phyloP scores from a whole-genome alignment of 129 eudicot genomes.

The Lactuca saligna region DNA sequence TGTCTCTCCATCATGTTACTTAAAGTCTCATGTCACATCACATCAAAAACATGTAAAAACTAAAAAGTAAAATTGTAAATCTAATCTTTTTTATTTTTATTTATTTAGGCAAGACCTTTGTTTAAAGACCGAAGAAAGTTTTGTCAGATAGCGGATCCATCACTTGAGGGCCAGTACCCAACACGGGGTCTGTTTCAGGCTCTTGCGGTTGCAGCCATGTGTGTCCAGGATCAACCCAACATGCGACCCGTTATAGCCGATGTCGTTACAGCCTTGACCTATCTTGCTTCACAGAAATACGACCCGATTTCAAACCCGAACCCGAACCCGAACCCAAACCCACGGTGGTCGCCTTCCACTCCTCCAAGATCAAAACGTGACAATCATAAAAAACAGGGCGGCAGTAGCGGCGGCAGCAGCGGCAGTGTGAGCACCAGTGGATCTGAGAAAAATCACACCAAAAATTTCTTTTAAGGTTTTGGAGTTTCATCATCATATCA shows the following conservation, averaged over 20 bases:
- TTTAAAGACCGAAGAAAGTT: slow-evolving; percentile 58
- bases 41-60: too few relatives aligned
- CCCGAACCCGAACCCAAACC: slow-evolving; percentile 37
- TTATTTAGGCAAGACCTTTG: slow-evolving; percentile 70
- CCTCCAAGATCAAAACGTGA: slow-evolving; percentile 62
- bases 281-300: slow-evolving; percentile 59
- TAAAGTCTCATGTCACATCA: too few relatives aligned
- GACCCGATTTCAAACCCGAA: slow-evolving; percentile 39
- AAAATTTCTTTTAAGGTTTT: slow-evolving; percentile 21
- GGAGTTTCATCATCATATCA: not conserved
- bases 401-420: slow-evolving; percentile 17
- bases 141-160: slow-evolving; percentile 66
- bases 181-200: slow-evolving; percentile 65
- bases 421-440: slow-evolving; percentile 41
- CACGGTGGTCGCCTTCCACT: slow-evolving; percentile 48
- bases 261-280: slow-evolving; percentile 70
- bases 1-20: too few relatives aligned
- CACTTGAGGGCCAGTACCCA: slow-evolving; percentile 68
- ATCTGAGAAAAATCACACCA: slow-evolving; percentile 39
- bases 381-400: slow-evolving; percentile 31
- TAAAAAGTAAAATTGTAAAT: too few relatives aligned
- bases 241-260: slow-evolving; percentile 72
- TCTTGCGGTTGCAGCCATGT: slow-evolving; percentile 76
- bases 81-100: too few relatives aligned
- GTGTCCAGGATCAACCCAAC: slow-evolving; percentile 73